These are phyloP conservation scores for Fusarium fracticaudum DNA, from an alignment of 2,329 filamentous ascomycete species.

Conservation along the genomic window DNA sequence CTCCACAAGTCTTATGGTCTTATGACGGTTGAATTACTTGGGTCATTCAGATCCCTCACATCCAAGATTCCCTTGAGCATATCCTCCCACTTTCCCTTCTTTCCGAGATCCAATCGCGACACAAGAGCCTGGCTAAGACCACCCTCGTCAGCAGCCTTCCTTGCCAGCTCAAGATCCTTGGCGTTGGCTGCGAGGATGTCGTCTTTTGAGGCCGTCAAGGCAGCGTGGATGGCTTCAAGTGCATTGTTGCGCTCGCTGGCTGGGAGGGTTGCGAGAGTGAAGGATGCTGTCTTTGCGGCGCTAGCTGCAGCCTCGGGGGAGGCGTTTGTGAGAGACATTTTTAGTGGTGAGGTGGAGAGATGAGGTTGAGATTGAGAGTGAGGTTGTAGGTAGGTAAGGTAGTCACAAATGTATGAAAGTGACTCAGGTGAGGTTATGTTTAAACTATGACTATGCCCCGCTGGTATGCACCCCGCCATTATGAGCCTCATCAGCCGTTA, in stretches of 20 bases:
- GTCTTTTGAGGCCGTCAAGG: constrained; percentile 74
- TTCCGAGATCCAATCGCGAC: constrained; percentile 85
- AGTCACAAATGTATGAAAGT: constrained; percentile 6
- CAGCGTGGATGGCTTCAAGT: constrained; percentile 82
- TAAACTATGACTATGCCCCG: constrained; percentile 27
- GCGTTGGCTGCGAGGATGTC: constrained; percentile 88
- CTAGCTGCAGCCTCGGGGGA: constrained; percentile 80
- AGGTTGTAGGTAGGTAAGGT: neutral
- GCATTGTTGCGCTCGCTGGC: constrained; percentile 83
- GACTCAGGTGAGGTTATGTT: constrained; percentile 23
- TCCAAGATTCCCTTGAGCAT: constrained; percentile 96
- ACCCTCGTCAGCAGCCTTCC: constrained; percentile 77
- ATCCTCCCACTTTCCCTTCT: constrained; percentile 93
- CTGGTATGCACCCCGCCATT: constrained; percentile 40
- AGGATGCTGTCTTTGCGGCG: constrained; percentile 83
- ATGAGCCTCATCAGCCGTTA: constrained; percentile 1
- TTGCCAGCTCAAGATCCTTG: constrained; percentile 79
- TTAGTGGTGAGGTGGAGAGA: neutral
- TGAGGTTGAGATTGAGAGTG: neutral
- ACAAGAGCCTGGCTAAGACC: constrained; percentile 83
- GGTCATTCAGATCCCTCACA: constrained; percentile 85
- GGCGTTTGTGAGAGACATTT: constrained; percentile 90
- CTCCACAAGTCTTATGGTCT: neutral
- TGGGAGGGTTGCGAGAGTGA: constrained; percentile 82
- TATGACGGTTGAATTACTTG: constrained; percentile 62